A percentile compares a stretch with the other conserved stretches of the same genome.
Conservation (phyloP, 805 yeast genomes). For the Hanseniaspora guilliermondii region DNA sequence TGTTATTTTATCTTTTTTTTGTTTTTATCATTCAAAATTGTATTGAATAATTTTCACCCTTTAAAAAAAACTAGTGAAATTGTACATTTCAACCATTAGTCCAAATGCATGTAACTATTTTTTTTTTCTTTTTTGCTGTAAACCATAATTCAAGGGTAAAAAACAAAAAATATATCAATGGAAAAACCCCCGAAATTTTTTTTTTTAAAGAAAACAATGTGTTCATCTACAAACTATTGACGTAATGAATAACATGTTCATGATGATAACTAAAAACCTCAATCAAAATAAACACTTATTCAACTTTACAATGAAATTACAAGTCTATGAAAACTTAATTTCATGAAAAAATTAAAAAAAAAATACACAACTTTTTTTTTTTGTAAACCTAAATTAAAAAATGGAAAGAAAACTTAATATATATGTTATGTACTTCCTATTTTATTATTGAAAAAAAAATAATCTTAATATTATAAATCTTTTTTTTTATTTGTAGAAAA, state of each 20-base stretch:
- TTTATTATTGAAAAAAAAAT: slow-evolving; percentile 6
- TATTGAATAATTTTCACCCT: background rate
- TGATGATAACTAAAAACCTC: no score
- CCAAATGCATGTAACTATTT: background rate
- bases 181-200: background rate
- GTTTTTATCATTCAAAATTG: background rate
- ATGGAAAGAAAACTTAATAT: slow-evolving; percentile 5
- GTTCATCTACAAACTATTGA: background rate
- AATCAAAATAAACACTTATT: no score
- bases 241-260: background rate
- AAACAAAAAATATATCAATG: background rate
- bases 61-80: background rate
- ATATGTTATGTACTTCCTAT: slow-evolving; percentile 6
- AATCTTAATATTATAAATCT: background rate
- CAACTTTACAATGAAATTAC: no score
- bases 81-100: no score
- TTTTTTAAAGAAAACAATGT: background rate
- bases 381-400: slow-evolving; percentile 14
- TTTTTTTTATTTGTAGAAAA: background rate
- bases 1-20: background rate
- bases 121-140: no score
- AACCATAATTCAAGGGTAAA: background rate
- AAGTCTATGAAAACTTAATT: background rate
- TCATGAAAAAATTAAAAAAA: background rate
- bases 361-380: background rate